Conservation (phyloP, 805 yeast species). For the Phaffomyces antillensis region DNA sequence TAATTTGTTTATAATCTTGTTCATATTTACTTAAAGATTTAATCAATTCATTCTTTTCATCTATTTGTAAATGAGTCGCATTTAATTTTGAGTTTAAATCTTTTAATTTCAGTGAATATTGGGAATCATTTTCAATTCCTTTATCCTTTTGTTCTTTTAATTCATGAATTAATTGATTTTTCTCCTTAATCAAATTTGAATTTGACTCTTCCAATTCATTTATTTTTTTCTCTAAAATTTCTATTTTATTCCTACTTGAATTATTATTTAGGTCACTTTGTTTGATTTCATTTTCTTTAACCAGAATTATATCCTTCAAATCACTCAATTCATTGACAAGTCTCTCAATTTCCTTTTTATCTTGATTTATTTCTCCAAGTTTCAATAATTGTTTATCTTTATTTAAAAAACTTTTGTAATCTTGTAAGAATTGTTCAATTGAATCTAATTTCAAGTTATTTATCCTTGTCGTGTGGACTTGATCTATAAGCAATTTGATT, state of each 20-base stretch:
- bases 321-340: not conserved
- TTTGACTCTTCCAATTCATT: not conserved
- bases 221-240: not conserved
- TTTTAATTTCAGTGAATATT: too few species aligned
- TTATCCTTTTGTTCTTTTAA: not conserved
- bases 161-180: not conserved
- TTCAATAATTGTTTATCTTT: slow-evolving; percentile 4
- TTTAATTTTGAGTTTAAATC: not conserved
- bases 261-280: not conserved
- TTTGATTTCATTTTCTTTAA: slow-evolving; percentile 1
- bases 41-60: not conserved
- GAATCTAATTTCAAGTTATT: slow-evolving; percentile 51
- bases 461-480: slow-evolving; percentile 49
- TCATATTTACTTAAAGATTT: not conserved
- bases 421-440: slow-evolving; percentile 45
- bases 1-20: not conserved
- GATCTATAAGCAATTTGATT: slow-evolving; percentile 45
- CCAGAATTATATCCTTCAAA: not conserved
- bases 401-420: slow-evolving; percentile 30
- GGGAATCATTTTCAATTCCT: too few species aligned
- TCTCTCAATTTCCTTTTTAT: not conserved
- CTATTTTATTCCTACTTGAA: not conserved
- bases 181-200: not conserved
- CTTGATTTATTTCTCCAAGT: not conserved
- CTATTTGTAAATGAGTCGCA: not conserved